These are phyloP conservation scores for Geotrichum cucujoidarum DNA, from an alignment of 1,139 yeast species.

Conservation along the genomic window DNA sequence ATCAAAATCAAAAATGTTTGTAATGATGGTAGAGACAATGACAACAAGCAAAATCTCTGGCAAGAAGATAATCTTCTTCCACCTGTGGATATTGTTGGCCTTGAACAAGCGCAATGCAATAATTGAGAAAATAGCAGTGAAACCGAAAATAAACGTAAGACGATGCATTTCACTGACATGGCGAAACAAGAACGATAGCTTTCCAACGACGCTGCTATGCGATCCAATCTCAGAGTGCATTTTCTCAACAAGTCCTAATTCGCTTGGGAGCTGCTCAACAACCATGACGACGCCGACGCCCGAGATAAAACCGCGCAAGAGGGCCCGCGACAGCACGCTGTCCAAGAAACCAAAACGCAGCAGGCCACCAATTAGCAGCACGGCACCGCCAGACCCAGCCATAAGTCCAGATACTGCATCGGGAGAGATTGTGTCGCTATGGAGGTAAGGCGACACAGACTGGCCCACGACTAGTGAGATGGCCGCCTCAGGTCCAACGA, in stretches of 20 bases:
- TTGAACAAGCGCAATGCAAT: slow-evolving; percentile 29
- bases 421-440: slow-evolving; percentile 45
- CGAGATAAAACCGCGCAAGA: slow-evolving; percentile 82
- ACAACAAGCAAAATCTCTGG: slow-evolving; percentile 86
- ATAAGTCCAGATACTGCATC: slow-evolving; percentile 67
- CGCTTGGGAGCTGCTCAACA: slow-evolving; percentile 67
- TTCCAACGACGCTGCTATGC: slow-evolving; percentile 68
- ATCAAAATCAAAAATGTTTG: slow-evolving; percentile 53
- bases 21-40: slow-evolving; percentile 54
- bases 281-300: slow-evolving; percentile 94
- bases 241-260: slow-evolving; percentile 55
- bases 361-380: slow-evolving; percentile 70
- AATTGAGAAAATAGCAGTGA: slow-evolving; percentile 33
- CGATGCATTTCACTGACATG: slow-evolving; percentile 39
- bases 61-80: slow-evolving; percentile 39
- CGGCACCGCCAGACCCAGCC: slow-evolving; percentile 72
- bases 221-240: slow-evolving; percentile 49
- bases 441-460: slow-evolving; percentile 57
- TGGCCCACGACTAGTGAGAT: slow-evolving; percentile 88
- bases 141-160: slow-evolving; percentile 35
- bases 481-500: slow-evolving; percentile 96
- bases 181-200: slow-evolving; percentile 52
- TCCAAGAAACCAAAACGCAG: slow-evolving; percentile 85
- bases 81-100: slow-evolving; percentile 12
- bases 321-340: slow-evolving; percentile 75